Evolutionary conservation across 306 rosid species (phyloP).

Genomic region (Crotalaria pallida): DNA sequence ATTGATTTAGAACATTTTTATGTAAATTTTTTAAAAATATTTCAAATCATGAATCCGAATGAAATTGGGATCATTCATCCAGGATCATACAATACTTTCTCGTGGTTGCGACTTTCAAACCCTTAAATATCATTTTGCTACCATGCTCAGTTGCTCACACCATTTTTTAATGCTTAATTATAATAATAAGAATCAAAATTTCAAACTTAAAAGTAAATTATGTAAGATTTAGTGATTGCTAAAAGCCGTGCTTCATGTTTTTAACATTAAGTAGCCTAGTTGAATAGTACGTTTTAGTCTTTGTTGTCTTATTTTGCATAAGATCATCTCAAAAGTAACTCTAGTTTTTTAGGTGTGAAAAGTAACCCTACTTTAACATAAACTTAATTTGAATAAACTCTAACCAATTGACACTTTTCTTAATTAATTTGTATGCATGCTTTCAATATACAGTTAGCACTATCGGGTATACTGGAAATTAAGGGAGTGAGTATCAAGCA

Average conservation of each 20-base stretch:
- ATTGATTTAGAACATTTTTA: no score
- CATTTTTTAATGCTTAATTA: not conserved
- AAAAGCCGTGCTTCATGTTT: not conserved
- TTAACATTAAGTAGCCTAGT: not conserved
- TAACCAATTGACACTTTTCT: not conserved
- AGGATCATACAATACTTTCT: no score
- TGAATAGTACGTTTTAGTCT: not conserved
- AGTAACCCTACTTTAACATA: not conserved
- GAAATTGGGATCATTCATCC: no score
- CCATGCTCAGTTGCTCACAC: not conserved
- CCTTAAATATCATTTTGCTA: not conserved
- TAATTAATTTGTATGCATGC: not conserved
- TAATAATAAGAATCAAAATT: not conserved
- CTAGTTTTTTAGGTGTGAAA: no score
- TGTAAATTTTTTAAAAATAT: no score
- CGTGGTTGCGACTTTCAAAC: not conserved
- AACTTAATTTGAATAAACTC: not conserved
- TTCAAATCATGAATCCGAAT: no score
- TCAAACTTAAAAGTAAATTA: not conserved
- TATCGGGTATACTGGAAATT: constrained; percentile 41
- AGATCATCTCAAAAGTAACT: not conserved
- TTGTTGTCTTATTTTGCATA: no score
- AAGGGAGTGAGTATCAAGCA: constrained; percentile 31
- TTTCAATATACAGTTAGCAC: constrained; percentile 17
- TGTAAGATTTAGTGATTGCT: not conserved